phyloP scores from a whole-genome alignment of 805 yeast genomes.

The Yarrowia sp. region DNA sequence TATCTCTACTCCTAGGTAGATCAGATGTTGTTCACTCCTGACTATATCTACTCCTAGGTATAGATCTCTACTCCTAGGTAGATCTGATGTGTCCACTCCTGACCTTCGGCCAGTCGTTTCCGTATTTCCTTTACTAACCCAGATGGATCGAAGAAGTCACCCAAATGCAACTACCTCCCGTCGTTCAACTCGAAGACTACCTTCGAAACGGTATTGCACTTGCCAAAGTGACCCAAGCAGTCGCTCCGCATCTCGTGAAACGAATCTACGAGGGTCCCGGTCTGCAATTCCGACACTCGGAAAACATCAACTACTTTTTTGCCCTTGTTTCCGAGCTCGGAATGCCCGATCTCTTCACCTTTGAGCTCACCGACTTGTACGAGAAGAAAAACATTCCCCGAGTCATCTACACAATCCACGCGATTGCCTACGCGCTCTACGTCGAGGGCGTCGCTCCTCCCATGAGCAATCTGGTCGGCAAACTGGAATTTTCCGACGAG shows the following conservation, averaged over 20 bases:
- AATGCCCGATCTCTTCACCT: constrained; percentile 86
- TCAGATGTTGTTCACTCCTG: no score
- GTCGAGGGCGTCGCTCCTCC: constrained; percentile 63
- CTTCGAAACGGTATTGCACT: constrained; percentile 84
- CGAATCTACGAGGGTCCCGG: constrained; percentile 63
- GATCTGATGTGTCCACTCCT: not conserved
- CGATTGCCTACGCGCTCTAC: constrained; percentile 76
- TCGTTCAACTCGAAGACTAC: constrained; percentile 66
- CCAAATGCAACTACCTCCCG: constrained; percentile 62
- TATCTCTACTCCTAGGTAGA: no score
- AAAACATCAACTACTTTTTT: constrained; percentile 86
- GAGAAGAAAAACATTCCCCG: constrained; percentile 92
- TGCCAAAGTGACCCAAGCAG: constrained; percentile 75
- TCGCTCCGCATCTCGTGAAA: constrained; percentile 69
- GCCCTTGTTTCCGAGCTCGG: constrained; percentile 67
- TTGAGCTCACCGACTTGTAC: constrained; percentile 91
- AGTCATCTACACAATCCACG: constrained; percentile 92
- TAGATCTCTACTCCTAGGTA: no score
- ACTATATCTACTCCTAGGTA: no score
- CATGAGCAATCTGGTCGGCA: constrained; percentile 68
- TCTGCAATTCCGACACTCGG: constrained; percentile 88
- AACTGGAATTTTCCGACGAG: constrained; percentile 66
- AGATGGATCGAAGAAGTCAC: constrained; percentile 74
- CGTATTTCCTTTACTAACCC: constrained; percentile 14
- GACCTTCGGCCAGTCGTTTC: constrained; percentile 3